Conservation (phyloP, 768 basidiomycete genomes). For the Mycena sanguinolenta region DNA sequence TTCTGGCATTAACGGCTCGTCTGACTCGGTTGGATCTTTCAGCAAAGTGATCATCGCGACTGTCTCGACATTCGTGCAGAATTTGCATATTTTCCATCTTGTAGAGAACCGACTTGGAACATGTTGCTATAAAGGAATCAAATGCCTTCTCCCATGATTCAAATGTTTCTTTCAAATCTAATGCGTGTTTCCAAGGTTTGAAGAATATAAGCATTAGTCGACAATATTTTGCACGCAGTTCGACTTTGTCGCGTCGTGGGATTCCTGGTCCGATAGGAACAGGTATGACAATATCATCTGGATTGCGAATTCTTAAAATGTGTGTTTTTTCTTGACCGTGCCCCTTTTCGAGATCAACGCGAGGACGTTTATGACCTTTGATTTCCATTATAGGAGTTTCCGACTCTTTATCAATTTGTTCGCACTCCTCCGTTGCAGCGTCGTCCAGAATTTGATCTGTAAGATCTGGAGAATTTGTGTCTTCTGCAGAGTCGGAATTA, state of each 20-base stretch:
- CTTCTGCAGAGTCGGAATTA: neutral
- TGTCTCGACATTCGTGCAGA: neutral
- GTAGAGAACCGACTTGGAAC: neutral
- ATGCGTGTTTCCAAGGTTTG: slow-evolving; percentile 53
- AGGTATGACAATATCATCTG: neutral
- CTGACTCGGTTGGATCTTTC: neutral
- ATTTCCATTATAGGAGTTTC: no score
- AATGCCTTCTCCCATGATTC: neutral
- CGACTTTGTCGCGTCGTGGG: slow-evolving; percentile 45
- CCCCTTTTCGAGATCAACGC: neutral
- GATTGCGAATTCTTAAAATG: slow-evolving; percentile 19
- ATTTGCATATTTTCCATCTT: slow-evolving; percentile 9
- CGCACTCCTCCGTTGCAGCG: no score
- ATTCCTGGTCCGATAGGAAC: slow-evolving; percentile 44
- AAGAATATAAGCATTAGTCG: slow-evolving; percentile 44
- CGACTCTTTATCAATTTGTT: no score
- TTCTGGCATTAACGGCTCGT: neutral
- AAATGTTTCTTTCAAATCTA: slow-evolving; percentile 34
- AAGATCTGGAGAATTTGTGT: no score
- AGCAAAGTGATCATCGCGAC: no score
- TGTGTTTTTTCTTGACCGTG: slow-evolving; percentile 34
- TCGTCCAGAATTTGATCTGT: no score
- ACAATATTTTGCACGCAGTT: slow-evolving; percentile 42
- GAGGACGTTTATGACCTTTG: neutral
- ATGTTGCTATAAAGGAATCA: neutral